A percentile compares a stretch with the other conserved stretches of the same genome.
These are phyloP conservation scores for Wallacemonas collosoma DNA, from an alignment of 208 protist species.

Conservation along the genomic window DNA sequence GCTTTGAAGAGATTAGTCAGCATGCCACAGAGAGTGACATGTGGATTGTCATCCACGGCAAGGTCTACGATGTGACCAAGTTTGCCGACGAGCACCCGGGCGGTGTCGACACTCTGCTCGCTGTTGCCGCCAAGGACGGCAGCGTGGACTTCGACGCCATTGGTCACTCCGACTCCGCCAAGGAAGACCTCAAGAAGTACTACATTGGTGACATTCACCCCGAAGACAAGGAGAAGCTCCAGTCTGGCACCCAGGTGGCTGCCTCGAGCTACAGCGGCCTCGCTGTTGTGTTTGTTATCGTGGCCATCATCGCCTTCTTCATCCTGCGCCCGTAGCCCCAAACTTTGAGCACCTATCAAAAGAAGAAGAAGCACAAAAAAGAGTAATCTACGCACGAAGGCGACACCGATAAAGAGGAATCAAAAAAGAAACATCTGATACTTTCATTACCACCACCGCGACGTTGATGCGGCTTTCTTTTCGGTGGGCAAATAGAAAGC, in stretches of 20 bases:
- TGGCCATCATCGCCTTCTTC: slow-evolving; percentile 54
- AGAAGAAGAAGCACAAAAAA: background rate
- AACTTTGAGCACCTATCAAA: background rate
- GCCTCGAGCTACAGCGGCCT: slow-evolving; percentile 46
- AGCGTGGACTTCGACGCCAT: slow-evolving; percentile 84
- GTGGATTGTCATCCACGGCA: slow-evolving; percentile 86
- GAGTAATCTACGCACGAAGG: too few species aligned
- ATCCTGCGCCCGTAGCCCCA: slow-evolving; percentile 43
- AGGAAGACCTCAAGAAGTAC: slow-evolving; percentile 66
- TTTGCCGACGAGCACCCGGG: slow-evolving; percentile 92
- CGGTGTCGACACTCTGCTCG: slow-evolving; percentile 81
- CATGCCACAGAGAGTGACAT: slow-evolving; percentile 68
- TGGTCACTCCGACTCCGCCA: slow-evolving; percentile 71
- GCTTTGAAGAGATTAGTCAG: slow-evolving; percentile 60
- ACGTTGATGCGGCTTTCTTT: too few species aligned
- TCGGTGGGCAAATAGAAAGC: too few species aligned
- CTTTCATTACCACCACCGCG: too few species aligned
- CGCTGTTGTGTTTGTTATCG: slow-evolving; percentile 39
- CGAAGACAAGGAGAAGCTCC: slow-evolving; percentile 47
- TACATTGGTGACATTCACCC: slow-evolving; percentile 82
- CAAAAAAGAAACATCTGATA: too few species aligned
- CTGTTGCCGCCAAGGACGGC: slow-evolving; percentile 83
- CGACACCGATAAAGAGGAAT: too few species aligned
- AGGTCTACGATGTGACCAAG: slow-evolving; percentile 86
- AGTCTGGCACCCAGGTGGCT: slow-evolving; percentile 21